These are phyloP conservation scores for Paramecium octaurelia DNA, from an alignment of 73 alveolate genomes.

Conservation along the genomic window DNA sequence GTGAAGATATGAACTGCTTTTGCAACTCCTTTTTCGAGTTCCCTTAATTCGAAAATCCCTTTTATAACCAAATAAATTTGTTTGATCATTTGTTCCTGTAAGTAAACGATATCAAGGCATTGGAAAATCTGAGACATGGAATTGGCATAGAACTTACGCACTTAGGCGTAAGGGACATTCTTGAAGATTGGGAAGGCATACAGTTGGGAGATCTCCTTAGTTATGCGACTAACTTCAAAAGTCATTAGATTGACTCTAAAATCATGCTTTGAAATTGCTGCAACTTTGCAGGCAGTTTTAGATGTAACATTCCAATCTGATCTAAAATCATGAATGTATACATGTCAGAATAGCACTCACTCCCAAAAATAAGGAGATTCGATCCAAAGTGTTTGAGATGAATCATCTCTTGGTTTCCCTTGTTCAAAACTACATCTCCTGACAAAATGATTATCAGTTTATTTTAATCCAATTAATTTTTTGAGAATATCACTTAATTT, in stretches of 20 bases:
- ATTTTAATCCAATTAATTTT: background rate
- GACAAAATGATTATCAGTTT: background rate
- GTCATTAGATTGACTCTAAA: conserved; percentile 22
- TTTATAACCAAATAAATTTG: background rate
- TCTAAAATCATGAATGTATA: conserved; percentile 27
- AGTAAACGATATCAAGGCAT: background rate
- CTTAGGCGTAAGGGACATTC: background rate
- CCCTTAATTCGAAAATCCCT: conserved; percentile 41
- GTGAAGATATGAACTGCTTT: background rate
- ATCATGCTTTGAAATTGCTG: background rate
- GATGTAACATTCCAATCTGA: conserved; percentile 27
- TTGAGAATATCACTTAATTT: background rate
- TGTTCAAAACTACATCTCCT: background rate
- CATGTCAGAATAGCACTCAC: conserved; percentile 30
- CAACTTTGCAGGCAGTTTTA: background rate
- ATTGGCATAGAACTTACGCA: conserved; percentile 24
- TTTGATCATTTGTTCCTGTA: background rate
- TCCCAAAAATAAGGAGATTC: background rate
- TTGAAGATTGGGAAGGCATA: background rate
- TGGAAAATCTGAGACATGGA: background rate
- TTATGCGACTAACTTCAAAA: background rate
- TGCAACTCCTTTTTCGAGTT: background rate
- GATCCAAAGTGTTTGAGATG: background rate
- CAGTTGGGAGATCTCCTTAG: background rate
- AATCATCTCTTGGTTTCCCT: background rate